phyloP scores from a whole-genome alignment of 2,329 filamentous ascomycete genomes.

The Exutisphaerella laricina region DNA sequence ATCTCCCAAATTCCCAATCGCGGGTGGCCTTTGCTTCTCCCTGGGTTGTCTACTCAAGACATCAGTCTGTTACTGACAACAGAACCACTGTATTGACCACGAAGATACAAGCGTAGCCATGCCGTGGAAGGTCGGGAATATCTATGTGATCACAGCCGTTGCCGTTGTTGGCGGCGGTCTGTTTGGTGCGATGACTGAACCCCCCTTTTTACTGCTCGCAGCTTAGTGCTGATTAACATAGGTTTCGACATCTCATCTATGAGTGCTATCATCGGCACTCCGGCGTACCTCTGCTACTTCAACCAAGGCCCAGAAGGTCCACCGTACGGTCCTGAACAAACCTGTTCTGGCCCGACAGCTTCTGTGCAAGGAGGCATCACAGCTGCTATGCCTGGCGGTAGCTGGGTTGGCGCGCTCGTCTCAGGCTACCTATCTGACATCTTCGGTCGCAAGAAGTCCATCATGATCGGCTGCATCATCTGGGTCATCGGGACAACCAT shows the following conservation, averaged over 20 bases:
- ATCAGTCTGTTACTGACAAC: background rate
- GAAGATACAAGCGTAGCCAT: background rate
- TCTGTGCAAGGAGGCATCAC: constrained; percentile 62
- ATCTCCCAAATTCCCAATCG: background rate
- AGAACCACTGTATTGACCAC: background rate
- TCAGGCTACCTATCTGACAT: constrained; percentile 55
- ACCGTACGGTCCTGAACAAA: constrained; percentile 19
- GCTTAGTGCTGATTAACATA: too few species aligned
- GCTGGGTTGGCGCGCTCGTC: constrained; percentile 56
- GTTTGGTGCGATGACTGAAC: constrained; percentile 49
- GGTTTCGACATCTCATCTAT: constrained; percentile 72
- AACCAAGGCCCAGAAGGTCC: constrained; percentile 46
- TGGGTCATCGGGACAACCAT: constrained; percentile 53
- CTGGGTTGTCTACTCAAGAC: background rate
- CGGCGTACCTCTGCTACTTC: constrained; percentile 61
- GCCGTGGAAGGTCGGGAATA: constrained; percentile 41
- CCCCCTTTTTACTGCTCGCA: too few species aligned
- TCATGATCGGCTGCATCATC: constrained; percentile 44
- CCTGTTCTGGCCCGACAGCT: constrained; percentile 48
- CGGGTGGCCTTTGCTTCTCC: background rate
- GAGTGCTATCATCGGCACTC: constrained; percentile 54
- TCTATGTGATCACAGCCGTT: constrained; percentile 53
- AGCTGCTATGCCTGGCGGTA: constrained; percentile 65
- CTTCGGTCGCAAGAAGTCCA: constrained; percentile 48
- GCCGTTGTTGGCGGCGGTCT: constrained; percentile 60